Base-by-base conservation (phyloP, 805 yeast genomes). In the Metschnikowia shivogae region DNA sequence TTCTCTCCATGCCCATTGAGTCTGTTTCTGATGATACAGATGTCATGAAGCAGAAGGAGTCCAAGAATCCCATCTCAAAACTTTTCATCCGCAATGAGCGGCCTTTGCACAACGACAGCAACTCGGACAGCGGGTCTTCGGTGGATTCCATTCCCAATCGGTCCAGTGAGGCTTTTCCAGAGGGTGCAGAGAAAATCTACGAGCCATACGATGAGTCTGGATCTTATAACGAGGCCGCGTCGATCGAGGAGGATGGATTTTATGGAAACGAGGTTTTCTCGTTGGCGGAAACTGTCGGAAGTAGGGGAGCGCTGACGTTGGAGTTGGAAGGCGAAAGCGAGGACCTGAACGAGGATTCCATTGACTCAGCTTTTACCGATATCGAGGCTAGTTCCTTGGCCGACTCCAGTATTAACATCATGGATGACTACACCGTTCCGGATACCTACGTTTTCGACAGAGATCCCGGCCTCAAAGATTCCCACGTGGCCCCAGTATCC, bases 351-450 rank as follows among this genome's bases (percentile, higher is more conserved):
- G 58, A 60, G 9, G 52, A 50, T 4, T 62, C 68, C 0, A 59
- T 63, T 6, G 76, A 72, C 37, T 69, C 75, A 2, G 74, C 73
- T 11, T 69, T 71, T 46, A 72, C 74, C 0, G 76, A 71, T 39
- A 65, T 70, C 9, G 76, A 71, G 39, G 62, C 62, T 4, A 72
- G 65, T 32, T 68, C 72, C 2, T 56, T 67, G n/a, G 49, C 63
- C 29, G 68, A 57, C 62, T 11, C 63, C 63, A 8, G 48, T 22
- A 39, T 46, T 14, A 35, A 40, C 26, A 39, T 52, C 42, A 46
- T 54, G 52, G 53, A 54, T 24, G 53, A 54, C 30, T 53, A 54
- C 36, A 46, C 55, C n/a, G 55, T 48, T 4, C 56, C 53, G 3
- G 45, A 54, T 10, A 48, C 52, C 8, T 45, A 48, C 20, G 45